A percentile compares a stretch with the other conserved stretches of the same genome.
These are phyloP conservation scores for Amanita pallidorosea DNA, from an alignment of 768 basidiomycete species.

Conservation along the genomic window DNA sequence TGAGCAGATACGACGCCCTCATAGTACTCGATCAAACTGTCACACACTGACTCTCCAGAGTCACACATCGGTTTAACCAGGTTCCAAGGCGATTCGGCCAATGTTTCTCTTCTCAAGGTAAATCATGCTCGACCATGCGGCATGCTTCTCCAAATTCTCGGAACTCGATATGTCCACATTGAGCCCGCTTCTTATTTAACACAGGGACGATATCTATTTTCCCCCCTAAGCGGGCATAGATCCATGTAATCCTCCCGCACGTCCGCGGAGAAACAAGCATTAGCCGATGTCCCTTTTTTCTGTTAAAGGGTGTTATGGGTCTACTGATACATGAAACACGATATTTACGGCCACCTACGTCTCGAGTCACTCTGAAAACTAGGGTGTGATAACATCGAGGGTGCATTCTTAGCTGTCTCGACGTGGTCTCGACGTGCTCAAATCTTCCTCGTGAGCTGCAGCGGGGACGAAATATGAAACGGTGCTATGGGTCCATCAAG, in stretches of 20 bases:
- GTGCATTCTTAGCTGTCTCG: background rate
- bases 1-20: background rate
- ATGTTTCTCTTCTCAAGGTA: background rate
- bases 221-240: background rate
- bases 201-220: background rate
- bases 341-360: background rate
- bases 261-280: slow-evolving; percentile 2
- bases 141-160: background rate
- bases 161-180: background rate
- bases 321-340: background rate
- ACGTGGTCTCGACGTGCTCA: background rate
- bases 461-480: background rate
- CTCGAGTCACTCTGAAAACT: background rate
- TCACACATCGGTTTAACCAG: background rate
- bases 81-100: background rate
- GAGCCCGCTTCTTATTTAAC: background rate
- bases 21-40: background rate
- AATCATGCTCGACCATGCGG: background rate
- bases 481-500: background rate
- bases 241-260: background rate
- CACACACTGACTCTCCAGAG: background rate
- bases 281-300: background rate
- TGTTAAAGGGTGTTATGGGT: slow-evolving; percentile 1
- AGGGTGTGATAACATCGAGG: background rate
- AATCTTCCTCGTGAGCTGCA: background rate